These are phyloP conservation scores for Penicillium paradoxum DNA, from an alignment of 495 filamentous ascomycete genomes.

Conservation along the genomic window DNA sequence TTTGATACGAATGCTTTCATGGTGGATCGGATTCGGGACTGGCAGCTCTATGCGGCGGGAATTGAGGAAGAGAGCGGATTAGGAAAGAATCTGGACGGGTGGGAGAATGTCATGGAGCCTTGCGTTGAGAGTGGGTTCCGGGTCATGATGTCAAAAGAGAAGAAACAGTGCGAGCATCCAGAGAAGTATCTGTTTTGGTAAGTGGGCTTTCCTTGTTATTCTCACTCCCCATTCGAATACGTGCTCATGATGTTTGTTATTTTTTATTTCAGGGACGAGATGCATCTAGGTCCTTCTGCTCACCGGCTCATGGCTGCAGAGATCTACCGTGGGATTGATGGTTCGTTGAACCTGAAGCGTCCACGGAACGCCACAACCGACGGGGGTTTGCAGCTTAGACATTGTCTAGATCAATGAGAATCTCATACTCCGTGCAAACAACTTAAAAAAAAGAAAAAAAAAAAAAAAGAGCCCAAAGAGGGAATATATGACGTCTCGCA, in stretches of 20 bases:
- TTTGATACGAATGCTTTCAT: conserved; percentile 49
- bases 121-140: conserved; percentile 29
- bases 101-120: conserved; percentile 36
- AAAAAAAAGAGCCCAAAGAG: conserved; percentile 1
- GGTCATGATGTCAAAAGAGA: conserved; percentile 35
- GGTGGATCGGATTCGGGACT: conserved; percentile 44
- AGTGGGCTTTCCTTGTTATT: conserved; percentile 7
- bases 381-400: conserved; percentile 25
- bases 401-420: conserved; percentile 18
- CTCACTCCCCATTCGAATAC: neutral
- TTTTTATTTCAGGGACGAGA: conserved; percentile 52
- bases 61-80: conserved; percentile 41
- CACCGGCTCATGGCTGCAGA: conserved; percentile 46
- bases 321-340: conserved; percentile 39
- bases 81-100: conserved; percentile 36
- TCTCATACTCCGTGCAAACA: neutral
- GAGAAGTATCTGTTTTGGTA: conserved; percentile 52
- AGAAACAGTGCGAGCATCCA: conserved; percentile 38
- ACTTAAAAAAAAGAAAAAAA: neutral
- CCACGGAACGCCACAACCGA: conserved; percentile 16
- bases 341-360: conserved; percentile 19
- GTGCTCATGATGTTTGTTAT: no score
- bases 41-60: conserved; percentile 39
- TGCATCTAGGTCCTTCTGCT: conserved; percentile 46
- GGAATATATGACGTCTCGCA: conserved; percentile 7